A percentile compares a stretch with the other conserved stretches of the same genome.
These are phyloP conservation scores for Pyricularia pennisetigena DNA, from an alignment of 2,329 filamentous ascomycete genomes.

Conservation along the genomic window DNA sequence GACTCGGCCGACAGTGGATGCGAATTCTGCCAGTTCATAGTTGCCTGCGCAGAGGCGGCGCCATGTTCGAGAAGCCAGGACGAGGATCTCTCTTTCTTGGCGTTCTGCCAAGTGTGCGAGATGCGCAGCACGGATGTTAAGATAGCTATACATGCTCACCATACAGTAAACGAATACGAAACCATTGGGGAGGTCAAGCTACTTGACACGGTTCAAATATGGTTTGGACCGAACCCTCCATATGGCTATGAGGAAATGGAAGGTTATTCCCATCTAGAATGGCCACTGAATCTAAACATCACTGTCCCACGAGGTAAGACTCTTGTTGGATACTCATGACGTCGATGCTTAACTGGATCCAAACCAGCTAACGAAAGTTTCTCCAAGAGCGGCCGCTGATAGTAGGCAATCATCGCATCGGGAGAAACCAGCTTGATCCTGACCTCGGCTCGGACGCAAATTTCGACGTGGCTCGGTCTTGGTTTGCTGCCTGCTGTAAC, in stretches of 20 bases:
- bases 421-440: not conserved
- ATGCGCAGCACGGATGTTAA: not conserved
- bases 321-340: not conserved
- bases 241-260: not conserved
- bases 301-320: not conserved
- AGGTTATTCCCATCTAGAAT: not conserved
- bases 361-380: too few relatives aligned
- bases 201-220: not conserved
- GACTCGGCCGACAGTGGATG: not conserved
- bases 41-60: not conserved
- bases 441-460: not conserved
- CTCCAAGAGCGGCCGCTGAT: not conserved
- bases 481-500: not conserved
- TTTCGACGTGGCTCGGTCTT: not conserved
- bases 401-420: not conserved
- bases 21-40: not conserved
- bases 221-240: not conserved
- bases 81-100: not conserved
- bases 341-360: too few relatives aligned
- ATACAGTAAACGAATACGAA: not conserved
- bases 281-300: not conserved
- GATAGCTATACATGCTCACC: not conserved
- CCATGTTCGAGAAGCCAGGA: not conserved
- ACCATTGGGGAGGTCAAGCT: not conserved
- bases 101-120: not conserved